Percentiles rank a stretch among this genome's conserved stretches.
Evolutionary conservation across 2,329 filamentous ascomycete genomes (phyloP).

Genomic region (Ceratocystis harringtonii): DNA sequence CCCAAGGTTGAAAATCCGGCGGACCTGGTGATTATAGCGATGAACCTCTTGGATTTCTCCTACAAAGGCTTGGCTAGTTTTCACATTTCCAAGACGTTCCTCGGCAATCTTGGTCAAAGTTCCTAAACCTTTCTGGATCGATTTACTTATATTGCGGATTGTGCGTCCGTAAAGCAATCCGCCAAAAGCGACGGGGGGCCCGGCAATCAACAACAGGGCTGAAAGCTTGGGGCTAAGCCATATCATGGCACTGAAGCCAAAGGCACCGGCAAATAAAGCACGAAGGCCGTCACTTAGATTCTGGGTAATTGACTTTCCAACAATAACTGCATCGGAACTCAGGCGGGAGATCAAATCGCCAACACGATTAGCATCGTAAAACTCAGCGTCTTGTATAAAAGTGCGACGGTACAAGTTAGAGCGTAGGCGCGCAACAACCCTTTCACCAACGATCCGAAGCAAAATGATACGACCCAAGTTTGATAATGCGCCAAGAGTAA

Average conservation of each 20-base stretch:
- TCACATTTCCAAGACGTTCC: conserved; percentile 91
- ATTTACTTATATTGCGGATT: conserved; percentile 76
- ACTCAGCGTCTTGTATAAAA: conserved; percentile 94
- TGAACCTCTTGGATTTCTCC: conserved; percentile 81
- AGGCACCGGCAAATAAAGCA: conserved; percentile 74
- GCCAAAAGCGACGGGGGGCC: conserved; percentile 77
- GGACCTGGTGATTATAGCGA: conserved; percentile 83
- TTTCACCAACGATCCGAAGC: conserved; percentile 82
- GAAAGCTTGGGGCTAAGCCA: conserved; percentile 87
- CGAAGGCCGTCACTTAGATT: conserved; percentile 94
- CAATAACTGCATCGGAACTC: conserved; percentile 91
- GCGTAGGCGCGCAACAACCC: conserved; percentile 78
- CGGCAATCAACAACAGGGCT: conserved; percentile 69
- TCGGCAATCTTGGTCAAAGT: conserved; percentile 93
- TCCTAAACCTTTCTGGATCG: conserved; percentile 87
- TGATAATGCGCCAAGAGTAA: conserved; percentile 70
- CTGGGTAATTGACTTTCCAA: conserved; percentile 96
- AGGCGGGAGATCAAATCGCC: conserved; percentile 92
- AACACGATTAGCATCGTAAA: conserved; percentile 95
- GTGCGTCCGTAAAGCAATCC: conserved; percentile 84
- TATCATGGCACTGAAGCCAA: conserved; percentile 87
- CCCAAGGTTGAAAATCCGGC: conserved; percentile 80
- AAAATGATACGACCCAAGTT: conserved; percentile 93
- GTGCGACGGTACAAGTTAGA: conserved; percentile 84
- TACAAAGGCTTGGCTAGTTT: conserved; percentile 90